phyloP scores from a whole-genome alignment of 2,329 filamentous ascomycete genomes.

The Fusarium humuli region DNA sequence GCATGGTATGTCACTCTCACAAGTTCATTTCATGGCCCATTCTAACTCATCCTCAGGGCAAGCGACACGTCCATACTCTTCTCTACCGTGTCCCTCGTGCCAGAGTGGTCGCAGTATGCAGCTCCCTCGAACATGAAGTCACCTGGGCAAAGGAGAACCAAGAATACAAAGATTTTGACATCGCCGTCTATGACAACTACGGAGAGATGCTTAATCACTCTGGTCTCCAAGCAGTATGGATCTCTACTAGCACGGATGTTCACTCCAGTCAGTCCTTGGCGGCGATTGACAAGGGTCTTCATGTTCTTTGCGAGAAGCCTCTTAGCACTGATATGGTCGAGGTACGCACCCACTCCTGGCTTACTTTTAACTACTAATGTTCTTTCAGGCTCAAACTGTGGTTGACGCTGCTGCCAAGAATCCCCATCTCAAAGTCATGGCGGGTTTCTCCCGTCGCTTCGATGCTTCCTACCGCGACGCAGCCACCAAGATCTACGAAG shows the following conservation, averaged over 20 bases:
- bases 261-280: conserved; percentile 69
- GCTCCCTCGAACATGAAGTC: conserved; percentile 57
- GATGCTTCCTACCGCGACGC: conserved; percentile 74
- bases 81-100: conserved; percentile 59
- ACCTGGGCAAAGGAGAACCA: conserved; percentile 59
- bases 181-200: conserved; percentile 58
- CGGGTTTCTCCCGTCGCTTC: conserved; percentile 57
- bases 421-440: conserved; percentile 68
- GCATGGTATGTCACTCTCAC: conserved; percentile 53
- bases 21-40: rapidly evolving
- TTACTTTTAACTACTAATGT: rapidly evolving
- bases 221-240: conserved; percentile 57
- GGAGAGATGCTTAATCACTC: conserved; percentile 58
- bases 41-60: conserved; percentile 39
- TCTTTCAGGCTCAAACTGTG: conserved; percentile 65
- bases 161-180: conserved; percentile 53
- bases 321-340: conserved; percentile 57
- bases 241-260: conserved; percentile 60
- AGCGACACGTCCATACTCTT: conserved; percentile 62
- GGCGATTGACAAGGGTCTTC: conserved; percentile 65
- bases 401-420: conserved; percentile 65
- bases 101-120: conserved; percentile 62
- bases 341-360: conserved; percentile 52
- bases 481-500: conserved; percentile 60
- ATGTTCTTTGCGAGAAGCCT: conserved; percentile 71